Conservation (phyloP, 345 rosid species). For the Pelargonium nanum region DNA sequence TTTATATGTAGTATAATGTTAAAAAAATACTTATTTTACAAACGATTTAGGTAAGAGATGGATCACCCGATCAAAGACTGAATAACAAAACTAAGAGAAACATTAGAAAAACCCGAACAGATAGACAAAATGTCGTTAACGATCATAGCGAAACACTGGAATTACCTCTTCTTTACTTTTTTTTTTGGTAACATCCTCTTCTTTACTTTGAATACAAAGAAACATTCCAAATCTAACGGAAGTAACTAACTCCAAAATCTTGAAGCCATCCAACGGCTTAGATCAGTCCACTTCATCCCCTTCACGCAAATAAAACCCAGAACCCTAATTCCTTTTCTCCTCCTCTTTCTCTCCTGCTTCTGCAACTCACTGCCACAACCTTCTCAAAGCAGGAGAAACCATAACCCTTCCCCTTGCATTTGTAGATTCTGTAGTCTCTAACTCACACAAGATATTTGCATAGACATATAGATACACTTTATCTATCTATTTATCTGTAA, state of each 20-base stretch:
- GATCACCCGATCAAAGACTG: no score
- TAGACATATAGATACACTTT: neutral
- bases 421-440: neutral
- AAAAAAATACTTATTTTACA: no score
- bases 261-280: conserved; percentile 27
- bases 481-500: neutral
- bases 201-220: no score
- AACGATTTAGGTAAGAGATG: no score
- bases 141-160: no score
- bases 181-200: no score
- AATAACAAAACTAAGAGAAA: no score
- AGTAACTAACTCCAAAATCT: neutral
- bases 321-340: conserved; percentile 17
- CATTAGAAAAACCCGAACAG: no score
- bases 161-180: no score
- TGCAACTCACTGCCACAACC: conserved; percentile 14
- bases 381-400: conserved; percentile 24
- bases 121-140: no score
- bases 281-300: neutral
- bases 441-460: neutral
- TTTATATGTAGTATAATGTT: no score
- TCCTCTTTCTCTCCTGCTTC: conserved; percentile 29
- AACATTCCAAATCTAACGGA: conserved; percentile 21
- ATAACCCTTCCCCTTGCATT: neutral
- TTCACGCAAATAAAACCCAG: conserved; percentile 9